Conservation (phyloP, 1,284 basidiomycete genomes). For the Ustilago vetiveriae region DNA sequence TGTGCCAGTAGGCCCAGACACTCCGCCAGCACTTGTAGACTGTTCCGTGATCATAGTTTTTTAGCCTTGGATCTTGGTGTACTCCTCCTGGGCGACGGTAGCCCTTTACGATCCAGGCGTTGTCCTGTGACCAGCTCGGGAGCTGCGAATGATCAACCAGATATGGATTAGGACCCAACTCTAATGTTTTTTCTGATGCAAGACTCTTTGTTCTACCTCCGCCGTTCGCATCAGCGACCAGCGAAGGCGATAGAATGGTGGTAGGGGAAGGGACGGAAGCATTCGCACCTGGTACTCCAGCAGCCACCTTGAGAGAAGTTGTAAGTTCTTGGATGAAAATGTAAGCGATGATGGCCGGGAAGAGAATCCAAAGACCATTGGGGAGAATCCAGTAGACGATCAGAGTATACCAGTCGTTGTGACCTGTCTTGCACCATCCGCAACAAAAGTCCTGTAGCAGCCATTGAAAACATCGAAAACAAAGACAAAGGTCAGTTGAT, state of each 20-base stretch:
- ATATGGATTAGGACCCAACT: constrained; percentile 37
- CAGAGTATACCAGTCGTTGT: constrained; percentile 74
- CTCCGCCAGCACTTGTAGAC: constrained; percentile 62
- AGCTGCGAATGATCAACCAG: constrained; percentile 56
- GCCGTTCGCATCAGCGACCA: not conserved
- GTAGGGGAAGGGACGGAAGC: not conserved
- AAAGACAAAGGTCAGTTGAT: not conserved
- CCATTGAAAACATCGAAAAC: not conserved
- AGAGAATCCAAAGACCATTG: constrained; percentile 80
- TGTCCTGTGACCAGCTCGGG: constrained; percentile 62
- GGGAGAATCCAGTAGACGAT: constrained; percentile 78
- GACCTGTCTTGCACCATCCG: constrained; percentile 76
- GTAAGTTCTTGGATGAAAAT: constrained; percentile 38
- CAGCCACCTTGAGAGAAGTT: constrained; percentile 37
- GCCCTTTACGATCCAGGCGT: constrained; percentile 59
- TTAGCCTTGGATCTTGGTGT: constrained; percentile 24
- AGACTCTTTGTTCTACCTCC: not conserved
- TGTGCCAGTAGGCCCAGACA: constrained; percentile 66
- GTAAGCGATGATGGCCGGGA: constrained; percentile 74
- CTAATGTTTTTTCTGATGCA: not conserved
- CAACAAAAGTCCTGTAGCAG: constrained; percentile 66
- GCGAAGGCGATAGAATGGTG: not conserved
- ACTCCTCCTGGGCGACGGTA: constrained; percentile 62
- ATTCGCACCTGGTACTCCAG: constrained; percentile 46
- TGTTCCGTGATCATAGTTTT: constrained; percentile 56